A percentile compares a stretch with the other conserved stretches of the same genome.
Evolutionary conservation across 2,329 filamentous ascomycete genomes (phyloP).

Genomic region (Penicillium palitans): DNA sequence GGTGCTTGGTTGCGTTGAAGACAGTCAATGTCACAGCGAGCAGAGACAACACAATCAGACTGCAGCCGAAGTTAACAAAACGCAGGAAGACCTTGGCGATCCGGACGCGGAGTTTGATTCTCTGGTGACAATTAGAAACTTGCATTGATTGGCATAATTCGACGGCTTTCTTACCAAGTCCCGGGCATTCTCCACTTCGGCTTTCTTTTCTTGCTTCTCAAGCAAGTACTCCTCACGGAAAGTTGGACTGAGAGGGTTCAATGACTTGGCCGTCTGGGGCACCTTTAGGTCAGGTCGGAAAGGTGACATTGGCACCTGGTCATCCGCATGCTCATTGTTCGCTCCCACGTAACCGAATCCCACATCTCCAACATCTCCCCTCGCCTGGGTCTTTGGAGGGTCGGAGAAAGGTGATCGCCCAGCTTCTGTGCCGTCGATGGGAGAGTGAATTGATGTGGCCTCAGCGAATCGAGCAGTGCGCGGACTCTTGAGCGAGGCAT

Average conservation of each 20-base stretch:
- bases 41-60: slow-evolving; percentile 89
- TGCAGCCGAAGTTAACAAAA: slow-evolving; percentile 94
- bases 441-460: slow-evolving; percentile 64
- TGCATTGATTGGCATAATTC: background rate
- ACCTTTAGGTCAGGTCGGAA: slow-evolving; percentile 89
- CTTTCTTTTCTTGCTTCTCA: slow-evolving; percentile 77
- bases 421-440: slow-evolving; percentile 52
- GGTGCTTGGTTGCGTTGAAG: slow-evolving; percentile 79
- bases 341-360: slow-evolving; percentile 86
- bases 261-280: slow-evolving; percentile 73
- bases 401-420: slow-evolving; percentile 54
- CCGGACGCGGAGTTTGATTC: slow-evolving; percentile 86
- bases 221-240: slow-evolving; percentile 84
- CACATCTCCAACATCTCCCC: slow-evolving; percentile 70
- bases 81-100: slow-evolving; percentile 95
- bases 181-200: slow-evolving; percentile 82
- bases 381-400: slow-evolving; percentile 51
- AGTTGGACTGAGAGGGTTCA: slow-evolving; percentile 86
- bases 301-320: slow-evolving; percentile 69
- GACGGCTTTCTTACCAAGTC: slow-evolving; percentile 69
- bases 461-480: slow-evolving; percentile 64
- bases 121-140: slow-evolving; percentile 58
- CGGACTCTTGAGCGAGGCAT: slow-evolving; percentile 50
- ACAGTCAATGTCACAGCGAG: slow-evolving; percentile 84
- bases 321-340: slow-evolving; percentile 50